Conservation (phyloP, 192 early-diverging fungal genomes). For the Rhizoclosmatium globosum region DNA sequence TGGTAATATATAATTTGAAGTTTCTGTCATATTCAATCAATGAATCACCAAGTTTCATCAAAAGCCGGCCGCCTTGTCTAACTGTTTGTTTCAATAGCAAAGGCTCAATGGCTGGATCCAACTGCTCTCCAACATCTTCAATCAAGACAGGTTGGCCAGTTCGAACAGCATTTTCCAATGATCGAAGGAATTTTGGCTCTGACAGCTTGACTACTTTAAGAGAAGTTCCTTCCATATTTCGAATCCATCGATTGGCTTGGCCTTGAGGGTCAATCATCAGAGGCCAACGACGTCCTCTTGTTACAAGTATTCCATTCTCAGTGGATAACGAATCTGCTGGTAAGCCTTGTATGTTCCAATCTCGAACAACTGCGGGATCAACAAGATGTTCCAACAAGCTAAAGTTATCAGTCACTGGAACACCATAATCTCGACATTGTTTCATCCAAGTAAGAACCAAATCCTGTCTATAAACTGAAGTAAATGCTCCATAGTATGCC, state of each 20-base stretch:
- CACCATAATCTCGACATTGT: slow-evolving; percentile 57
- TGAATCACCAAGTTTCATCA: slow-evolving; percentile 70
- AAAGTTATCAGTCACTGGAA: slow-evolving; percentile 66
- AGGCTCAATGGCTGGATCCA: slow-evolving; percentile 69
- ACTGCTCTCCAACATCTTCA: slow-evolving; percentile 68
- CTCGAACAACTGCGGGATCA: slow-evolving; percentile 62
- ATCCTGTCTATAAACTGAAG: slow-evolving; percentile 55
- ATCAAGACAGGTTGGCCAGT: slow-evolving; percentile 66
- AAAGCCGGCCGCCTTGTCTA: slow-evolving; percentile 61
- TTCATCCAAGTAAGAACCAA: slow-evolving; percentile 57
- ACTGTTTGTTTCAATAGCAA: slow-evolving; percentile 68
- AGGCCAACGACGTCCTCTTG: slow-evolving; percentile 63
- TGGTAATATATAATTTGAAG: slow-evolving; percentile 71
- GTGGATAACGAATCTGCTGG: slow-evolving; percentile 63
- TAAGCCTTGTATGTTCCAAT: slow-evolving; percentile 70
- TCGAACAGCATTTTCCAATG: slow-evolving; percentile 68
- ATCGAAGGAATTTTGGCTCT: slow-evolving; percentile 65
- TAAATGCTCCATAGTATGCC: slow-evolving; percentile 69
- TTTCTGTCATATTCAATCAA: slow-evolving; percentile 71
- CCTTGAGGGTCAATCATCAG: slow-evolving; percentile 70
- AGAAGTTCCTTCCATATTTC: slow-evolving; percentile 62
- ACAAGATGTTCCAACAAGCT: slow-evolving; percentile 57
- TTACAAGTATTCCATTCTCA: slow-evolving; percentile 68
- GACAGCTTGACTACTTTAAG: slow-evolving; percentile 64
- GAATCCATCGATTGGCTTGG: slow-evolving; percentile 69